phyloP scores from a whole-genome alignment of 805 yeast species.

The Barnettozyma vustinii region DNA sequence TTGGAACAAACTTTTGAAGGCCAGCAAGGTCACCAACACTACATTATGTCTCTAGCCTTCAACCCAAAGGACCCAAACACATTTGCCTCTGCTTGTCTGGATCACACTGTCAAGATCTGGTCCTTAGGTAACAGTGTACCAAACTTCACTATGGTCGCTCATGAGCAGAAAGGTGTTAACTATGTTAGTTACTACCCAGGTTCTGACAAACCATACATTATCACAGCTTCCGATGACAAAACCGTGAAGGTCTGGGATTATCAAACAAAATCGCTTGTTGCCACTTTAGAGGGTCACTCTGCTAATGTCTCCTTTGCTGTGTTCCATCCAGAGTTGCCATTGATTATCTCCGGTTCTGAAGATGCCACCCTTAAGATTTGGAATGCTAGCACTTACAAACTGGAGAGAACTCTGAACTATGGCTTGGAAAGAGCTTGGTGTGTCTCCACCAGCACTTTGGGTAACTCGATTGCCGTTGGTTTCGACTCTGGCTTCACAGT shows the following conservation, averaged over 20 bases:
- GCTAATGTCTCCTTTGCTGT: constrained; percentile 95
- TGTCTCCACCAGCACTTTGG: constrained; percentile 62
- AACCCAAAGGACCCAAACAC: constrained; percentile 97
- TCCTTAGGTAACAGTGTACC: constrained; percentile 82
- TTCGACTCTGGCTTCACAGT: constrained; percentile 93
- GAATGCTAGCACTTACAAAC: constrained; percentile 90
- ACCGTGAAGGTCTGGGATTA: constrained; percentile 93
- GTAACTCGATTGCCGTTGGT: constrained; percentile 84
- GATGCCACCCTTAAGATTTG: constrained; percentile 92
- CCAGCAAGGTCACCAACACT: constrained; percentile 94
- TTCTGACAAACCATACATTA: constrained; percentile 93
- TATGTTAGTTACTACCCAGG: constrained; percentile 96
- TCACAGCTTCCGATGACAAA: constrained; percentile 87
- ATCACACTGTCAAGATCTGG: constrained; percentile 96
- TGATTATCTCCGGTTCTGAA: constrained; percentile 93
- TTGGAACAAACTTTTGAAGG: constrained; percentile 90
- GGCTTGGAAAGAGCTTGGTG: constrained; percentile 98
- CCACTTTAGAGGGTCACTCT: constrained; percentile 89
- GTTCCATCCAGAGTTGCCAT: constrained; percentile 96
- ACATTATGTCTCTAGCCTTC: constrained; percentile 89
- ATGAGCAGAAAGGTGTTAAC: constrained; percentile 90
- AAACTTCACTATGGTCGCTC: constrained; percentile 87
- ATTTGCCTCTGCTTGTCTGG: constrained; percentile 95
- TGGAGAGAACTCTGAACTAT: constrained; percentile 86
- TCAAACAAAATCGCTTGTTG: constrained; percentile 93